Conservation (phyloP, 805 yeast genomes). For the Jamesozyma jinghongensis region DNA sequence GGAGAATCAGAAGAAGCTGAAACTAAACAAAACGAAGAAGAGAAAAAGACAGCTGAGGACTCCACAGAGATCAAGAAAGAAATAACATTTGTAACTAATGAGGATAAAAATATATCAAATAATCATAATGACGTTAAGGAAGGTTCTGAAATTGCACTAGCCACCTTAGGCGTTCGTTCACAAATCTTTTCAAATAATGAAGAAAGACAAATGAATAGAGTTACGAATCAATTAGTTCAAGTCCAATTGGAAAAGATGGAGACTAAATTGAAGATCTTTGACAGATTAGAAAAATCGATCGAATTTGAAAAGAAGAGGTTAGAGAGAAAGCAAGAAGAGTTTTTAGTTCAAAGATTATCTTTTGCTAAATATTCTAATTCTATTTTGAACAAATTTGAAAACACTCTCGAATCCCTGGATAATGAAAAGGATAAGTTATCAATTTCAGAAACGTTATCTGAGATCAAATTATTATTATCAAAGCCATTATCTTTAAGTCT, state of each 20-base stretch:
- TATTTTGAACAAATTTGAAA: conserved; percentile 35
- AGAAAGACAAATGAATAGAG: conserved; percentile 63
- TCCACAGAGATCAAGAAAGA: background rate
- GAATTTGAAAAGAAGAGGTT: conserved; percentile 55
- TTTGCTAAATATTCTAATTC: conserved; percentile 49
- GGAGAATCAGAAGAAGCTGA: background rate
- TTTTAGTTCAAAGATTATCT: conserved; percentile 57
- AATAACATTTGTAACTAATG: background rate
- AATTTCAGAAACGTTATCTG: conserved; percentile 13
- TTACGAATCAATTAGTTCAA: conserved; percentile 49
- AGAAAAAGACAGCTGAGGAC: background rate
- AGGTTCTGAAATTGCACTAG: conserved; percentile 62
- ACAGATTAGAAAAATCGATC: conserved; percentile 52
- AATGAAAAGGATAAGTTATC: background rate
- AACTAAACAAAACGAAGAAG: background rate
- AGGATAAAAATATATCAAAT: background rate
- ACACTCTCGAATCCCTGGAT: conserved; percentile 8
- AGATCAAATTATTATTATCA: conserved; percentile 21
- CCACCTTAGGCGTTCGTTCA: conserved; percentile 68
- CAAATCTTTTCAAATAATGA: conserved; percentile 73
- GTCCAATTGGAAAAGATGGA: conserved; percentile 56
- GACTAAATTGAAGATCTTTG: conserved; percentile 49
- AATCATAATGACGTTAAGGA: conserved; percentile 31
- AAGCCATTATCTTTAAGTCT: conserved; percentile 28
- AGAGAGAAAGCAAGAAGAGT: conserved; percentile 55